A percentile compares a stretch with the other conserved stretches of the same genome.
These are phyloP conservation scores for Oryza punctata DNA, from an alignment of 176 grass and related monocot genomes.

Conservation along the genomic window DNA sequence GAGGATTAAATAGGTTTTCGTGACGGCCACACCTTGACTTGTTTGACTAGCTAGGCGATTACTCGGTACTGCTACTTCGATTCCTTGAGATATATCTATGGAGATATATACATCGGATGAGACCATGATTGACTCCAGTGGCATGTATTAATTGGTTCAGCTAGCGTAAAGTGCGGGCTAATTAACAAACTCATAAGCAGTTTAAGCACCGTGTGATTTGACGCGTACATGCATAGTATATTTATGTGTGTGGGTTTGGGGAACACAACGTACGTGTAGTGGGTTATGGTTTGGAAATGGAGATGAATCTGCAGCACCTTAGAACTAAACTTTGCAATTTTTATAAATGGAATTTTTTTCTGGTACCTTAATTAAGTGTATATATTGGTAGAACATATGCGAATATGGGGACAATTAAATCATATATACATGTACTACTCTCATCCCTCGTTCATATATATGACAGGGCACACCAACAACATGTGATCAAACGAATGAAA, in stretches of 20 bases:
- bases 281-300: not conserved
- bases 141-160: not conserved
- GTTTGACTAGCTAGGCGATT: slow-evolving; percentile 47
- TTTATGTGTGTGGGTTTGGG: not conserved
- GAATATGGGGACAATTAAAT: too few species aligned
- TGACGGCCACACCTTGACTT: slow-evolving; percentile 56
- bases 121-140: slow-evolving; percentile 10
- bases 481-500: not conserved
- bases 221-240: not conserved
- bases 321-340: not conserved
- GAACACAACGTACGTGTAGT: not conserved
- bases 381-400: too few species aligned
- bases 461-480: not conserved
- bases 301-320: not conserved
- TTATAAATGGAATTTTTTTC: not conserved
- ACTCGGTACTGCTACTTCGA: slow-evolving; percentile 12
- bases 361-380: too few species aligned
- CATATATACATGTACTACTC: too few species aligned
- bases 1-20: slow-evolving; percentile 37
- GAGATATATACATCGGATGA: not conserved
- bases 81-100: not conserved
- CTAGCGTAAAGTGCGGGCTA: not conserved
- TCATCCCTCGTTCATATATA: too few species aligned
- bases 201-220: not conserved
- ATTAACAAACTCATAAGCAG: not conserved